Evolutionary conservation across 495 filamentous ascomycete genomes (phyloP).

Genomic region (Thozetella sp.): DNA sequence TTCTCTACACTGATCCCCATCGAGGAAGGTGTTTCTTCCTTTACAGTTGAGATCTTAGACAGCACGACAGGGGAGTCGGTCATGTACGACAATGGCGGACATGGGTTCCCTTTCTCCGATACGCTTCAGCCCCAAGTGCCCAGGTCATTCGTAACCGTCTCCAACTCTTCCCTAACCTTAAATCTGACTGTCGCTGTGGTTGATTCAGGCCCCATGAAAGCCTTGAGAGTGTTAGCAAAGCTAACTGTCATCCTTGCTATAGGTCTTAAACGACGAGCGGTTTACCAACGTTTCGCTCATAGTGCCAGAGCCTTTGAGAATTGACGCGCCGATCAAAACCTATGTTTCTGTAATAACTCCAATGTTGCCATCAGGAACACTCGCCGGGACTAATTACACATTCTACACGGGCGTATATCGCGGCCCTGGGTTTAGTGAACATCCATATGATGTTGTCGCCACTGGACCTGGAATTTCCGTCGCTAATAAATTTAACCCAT

Average conservation of each 20-base stretch:
- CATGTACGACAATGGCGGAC: slow-evolving; percentile 5
- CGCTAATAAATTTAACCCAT: too few relatives aligned
- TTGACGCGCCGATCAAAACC: background rate
- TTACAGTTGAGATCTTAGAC: slow-evolving; percentile 7
- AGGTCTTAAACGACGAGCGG: background rate
- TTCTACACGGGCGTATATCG: background rate
- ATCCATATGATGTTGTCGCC: background rate
- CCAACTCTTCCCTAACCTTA: background rate
- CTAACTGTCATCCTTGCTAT: background rate
- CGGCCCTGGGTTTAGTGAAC: background rate
- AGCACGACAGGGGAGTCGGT: background rate
- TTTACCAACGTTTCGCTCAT: background rate
- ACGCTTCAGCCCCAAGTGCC: background rate
- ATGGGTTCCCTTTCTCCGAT: slow-evolving; percentile 8
- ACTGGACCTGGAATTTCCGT: background rate
- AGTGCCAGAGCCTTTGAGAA: background rate
- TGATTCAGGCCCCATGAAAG: too few relatives aligned
- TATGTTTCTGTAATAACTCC: background rate
- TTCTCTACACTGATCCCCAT: slow-evolving; percentile 1
- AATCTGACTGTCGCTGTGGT: background rate
- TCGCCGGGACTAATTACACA: background rate
- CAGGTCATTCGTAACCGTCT: background rate
- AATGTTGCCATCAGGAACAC: background rate
- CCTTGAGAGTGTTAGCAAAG: too few relatives aligned
- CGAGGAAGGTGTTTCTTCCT: slow-evolving; percentile 7